Percentiles rank a stretch among this genome's conserved stretches.
phyloP scores from a whole-genome alignment of 345 rosid species.

The Gossypium sturtianum region DNA sequence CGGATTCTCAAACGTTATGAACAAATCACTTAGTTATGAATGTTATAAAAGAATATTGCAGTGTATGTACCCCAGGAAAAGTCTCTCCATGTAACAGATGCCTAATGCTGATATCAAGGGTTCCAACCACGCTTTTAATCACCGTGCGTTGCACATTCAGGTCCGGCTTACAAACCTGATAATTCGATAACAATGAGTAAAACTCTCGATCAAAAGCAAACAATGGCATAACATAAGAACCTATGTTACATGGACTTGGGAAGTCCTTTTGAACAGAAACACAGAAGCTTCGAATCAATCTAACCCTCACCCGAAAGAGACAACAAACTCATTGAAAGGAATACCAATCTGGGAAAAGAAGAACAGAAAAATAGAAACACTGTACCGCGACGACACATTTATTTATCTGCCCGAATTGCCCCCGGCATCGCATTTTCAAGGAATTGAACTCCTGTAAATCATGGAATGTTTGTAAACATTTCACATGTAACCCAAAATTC shows the following conservation, averaged over 20 bases:
- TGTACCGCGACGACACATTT: slow-evolving; percentile 62
- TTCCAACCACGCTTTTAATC: slow-evolving; percentile 75
- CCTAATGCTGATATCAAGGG: slow-evolving; percentile 70
- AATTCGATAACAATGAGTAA: slow-evolving; percentile 4
- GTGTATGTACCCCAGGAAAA: slow-evolving; percentile 62
- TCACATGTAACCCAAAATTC: not conserved
- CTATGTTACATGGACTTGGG: no score
- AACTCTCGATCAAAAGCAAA: no score
- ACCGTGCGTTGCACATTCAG: slow-evolving; percentile 45
- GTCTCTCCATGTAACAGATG: slow-evolving; percentile 63
- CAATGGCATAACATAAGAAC: no score
- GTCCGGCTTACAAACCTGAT: slow-evolving; percentile 64
- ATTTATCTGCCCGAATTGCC: slow-evolving; percentile 10
- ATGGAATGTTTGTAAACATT: slow-evolving; percentile 7
- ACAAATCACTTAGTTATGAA: not conserved
- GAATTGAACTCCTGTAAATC: slow-evolving; percentile 65
- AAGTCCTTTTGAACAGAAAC: no score
- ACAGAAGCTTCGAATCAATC: not conserved
- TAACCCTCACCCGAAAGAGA: not conserved
- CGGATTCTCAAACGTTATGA: not conserved
- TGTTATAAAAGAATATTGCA: no score
- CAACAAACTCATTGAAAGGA: not conserved
- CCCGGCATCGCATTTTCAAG: slow-evolving; percentile 49
- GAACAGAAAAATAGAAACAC: not conserved
- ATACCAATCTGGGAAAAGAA: not conserved